Base-by-base conservation (phyloP, 1,139 yeast genomes). In the Dujonia santamariae region DNA sequence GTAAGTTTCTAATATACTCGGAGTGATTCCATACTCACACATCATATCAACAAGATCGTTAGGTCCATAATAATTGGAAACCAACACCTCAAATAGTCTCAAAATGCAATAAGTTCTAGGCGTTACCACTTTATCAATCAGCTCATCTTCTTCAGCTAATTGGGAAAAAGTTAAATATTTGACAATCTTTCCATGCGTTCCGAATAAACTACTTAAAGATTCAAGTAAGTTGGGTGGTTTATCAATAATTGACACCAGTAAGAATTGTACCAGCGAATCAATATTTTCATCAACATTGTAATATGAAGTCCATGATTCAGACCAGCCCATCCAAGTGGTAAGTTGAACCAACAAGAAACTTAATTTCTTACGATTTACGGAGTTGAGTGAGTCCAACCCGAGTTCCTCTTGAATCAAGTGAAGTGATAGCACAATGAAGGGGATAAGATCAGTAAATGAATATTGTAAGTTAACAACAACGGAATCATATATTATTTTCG, bases 371-470 rank as follows among this genome's bases (percentile, higher is more conserved):
- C 71, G 59, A 15, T 63, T 59, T 0, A 47, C 41, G 2, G 51
- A 42, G 8, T 70, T 64, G 24, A 80, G 60, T 2, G 77, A 58
- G 46, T 84, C 79, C 25, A 92, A 61, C 37, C 74, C 68, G 29
- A 72, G 58, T 42, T 90, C 97, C 54, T 92, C 97, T 39, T 90
- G 62, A 3, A 87, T 59, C 23, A 87, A 51, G 60, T 90, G 97
- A 27, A 90, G 56, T 0, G 88, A 76, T 22, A 85, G 57, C 0
- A 80, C 67, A n/a, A 86, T 67, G 41, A 75, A 78, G 1, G 87
- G 85, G 2, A 80, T 56, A 48, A 76, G 56, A 28, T 75, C 76
- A 8, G 62, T 54, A 28, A 78, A 54, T 2, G 68, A 56, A 42
- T 69, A 72, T 38, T 61, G 57, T 22, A 18, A 15, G 11, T 18